phyloP scores from a whole-genome alignment of 2,329 filamentous ascomycete genomes.

The Diplodia seriata region DNA sequence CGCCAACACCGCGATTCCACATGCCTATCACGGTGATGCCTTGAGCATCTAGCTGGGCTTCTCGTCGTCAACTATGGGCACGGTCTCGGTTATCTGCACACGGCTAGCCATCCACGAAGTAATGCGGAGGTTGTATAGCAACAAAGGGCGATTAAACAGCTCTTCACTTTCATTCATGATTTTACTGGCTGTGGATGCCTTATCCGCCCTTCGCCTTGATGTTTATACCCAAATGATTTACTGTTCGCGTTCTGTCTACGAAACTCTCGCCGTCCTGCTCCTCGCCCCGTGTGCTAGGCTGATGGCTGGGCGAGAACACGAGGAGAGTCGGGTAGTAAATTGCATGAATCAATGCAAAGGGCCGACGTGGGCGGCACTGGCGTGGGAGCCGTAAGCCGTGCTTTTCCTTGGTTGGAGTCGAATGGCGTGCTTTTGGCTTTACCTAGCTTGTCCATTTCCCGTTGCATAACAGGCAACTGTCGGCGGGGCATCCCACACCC shows the following conservation, averaged over 20 bases:
- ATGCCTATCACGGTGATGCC: constrained; percentile 9
- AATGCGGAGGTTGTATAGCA: constrained; percentile 28
- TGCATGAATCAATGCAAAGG: constrained; percentile 19
- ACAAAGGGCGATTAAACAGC: constrained; percentile 7
- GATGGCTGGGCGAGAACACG: not conserved
- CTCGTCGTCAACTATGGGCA: constrained; percentile 14
- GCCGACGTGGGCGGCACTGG: constrained; percentile 10
- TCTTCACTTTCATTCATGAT: constrained; percentile 15
- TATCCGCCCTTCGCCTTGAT: constrained; percentile 8
- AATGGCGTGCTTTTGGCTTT: constrained; percentile 30
- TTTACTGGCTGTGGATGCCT: constrained; percentile 17
- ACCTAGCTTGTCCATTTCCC: constrained; percentile 18
- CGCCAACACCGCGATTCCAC: constrained; percentile 6
- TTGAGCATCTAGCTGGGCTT: constrained; percentile 11
- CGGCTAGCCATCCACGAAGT: constrained; percentile 22
- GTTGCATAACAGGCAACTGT: constrained; percentile 13
- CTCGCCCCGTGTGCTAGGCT: not conserved
- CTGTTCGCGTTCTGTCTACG: constrained; percentile 5
- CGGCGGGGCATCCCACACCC: not conserved
- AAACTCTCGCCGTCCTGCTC: not conserved
- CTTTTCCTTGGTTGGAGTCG: constrained; percentile 3
- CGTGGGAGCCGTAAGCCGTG: constrained; percentile 15
- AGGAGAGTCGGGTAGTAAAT: not conserved
- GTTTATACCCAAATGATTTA: constrained; percentile 29
- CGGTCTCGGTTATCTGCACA: constrained; percentile 11